Evolutionary conservation across 208 protist genomes (phyloP).

Genomic region (Trypanosoma rangeli): DNA sequence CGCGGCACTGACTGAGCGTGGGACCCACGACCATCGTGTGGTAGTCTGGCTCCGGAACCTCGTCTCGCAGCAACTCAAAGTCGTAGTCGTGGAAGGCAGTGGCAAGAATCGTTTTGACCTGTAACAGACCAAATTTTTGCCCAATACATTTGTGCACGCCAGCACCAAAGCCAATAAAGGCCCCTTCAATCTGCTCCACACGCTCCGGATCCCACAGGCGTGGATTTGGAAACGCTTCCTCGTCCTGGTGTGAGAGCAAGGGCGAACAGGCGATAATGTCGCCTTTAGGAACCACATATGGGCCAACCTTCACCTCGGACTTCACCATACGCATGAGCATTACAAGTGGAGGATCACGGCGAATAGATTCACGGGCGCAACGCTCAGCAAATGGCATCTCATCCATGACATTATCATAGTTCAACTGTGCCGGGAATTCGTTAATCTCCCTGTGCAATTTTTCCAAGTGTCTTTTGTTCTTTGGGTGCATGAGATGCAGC

Average conservation of each 20-base stretch:
- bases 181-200: constrained; percentile 79
- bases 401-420: constrained; percentile 89
- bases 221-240: constrained; percentile 83
- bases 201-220: constrained; percentile 86
- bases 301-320: constrained; percentile 65
- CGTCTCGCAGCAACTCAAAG: constrained; percentile 65
- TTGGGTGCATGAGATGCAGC: constrained; percentile 74
- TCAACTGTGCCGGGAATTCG: constrained; percentile 80
- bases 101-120: constrained; percentile 92
- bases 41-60: constrained; percentile 85
- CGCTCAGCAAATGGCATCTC: constrained; percentile 88
- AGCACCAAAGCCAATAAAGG: constrained; percentile 88
- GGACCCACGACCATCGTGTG: constrained; percentile 90
- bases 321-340: constrained; percentile 93
- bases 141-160: constrained; percentile 93
- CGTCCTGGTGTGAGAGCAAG: constrained; percentile 74
- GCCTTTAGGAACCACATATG: constrained; percentile 87
- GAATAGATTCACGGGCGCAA: constrained; percentile 89
- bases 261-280: constrained; percentile 88
- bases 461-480: constrained; percentile 61
- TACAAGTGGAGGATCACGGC: constrained; percentile 90
- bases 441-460: constrained; percentile 70
- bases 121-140: constrained; percentile 92
- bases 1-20: constrained; percentile 57
- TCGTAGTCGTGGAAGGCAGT: constrained; percentile 88